These are phyloP conservation scores for Pythium diclinum DNA, from an alignment of 352 stramenopile genomes.

Conservation along the genomic window DNA sequence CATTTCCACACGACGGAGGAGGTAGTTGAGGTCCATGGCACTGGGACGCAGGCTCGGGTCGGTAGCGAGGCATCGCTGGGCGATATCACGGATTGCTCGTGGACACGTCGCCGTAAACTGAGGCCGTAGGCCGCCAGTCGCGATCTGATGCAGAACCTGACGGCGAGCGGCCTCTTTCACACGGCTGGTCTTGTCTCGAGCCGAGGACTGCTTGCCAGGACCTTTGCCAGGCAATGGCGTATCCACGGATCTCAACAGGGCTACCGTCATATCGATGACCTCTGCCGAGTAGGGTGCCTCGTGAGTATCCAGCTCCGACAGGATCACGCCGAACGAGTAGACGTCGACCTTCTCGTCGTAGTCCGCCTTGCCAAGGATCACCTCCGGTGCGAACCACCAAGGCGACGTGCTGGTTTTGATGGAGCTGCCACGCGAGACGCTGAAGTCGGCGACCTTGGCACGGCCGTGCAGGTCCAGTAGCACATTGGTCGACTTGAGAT, in stretches of 20 bases:
- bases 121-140: conserved; percentile 5
- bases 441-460: conserved; percentile 13
- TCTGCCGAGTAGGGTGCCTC: conserved; percentile 1
- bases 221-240: background rate
- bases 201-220: background rate
- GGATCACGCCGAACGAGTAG: conserved; percentile 5
- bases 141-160: conserved; percentile 10
- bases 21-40: conserved; percentile 8
- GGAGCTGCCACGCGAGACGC: background rate
- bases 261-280: conserved; percentile 8
- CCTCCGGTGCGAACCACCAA: conserved; percentile 15
- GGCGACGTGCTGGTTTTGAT: background rate
- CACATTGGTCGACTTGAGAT: conserved; percentile 20
- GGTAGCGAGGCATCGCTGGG: background rate
- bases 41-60: background rate
- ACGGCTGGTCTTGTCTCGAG: background rate
- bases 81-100: conserved; percentile 8
- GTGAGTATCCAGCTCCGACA: conserved; percentile 6
- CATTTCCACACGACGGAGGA: conserved; percentile 7
- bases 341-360: conserved; percentile 22
- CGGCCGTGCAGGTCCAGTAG: conserved; percentile 6
- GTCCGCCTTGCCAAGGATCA: background rate
- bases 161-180: conserved; percentile 2
- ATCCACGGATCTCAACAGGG: background rate
- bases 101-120: conserved; percentile 11